Base-by-base conservation (phyloP, 2,329 filamentous ascomycete genomes). In the Colletotrichum magnum region DNA sequence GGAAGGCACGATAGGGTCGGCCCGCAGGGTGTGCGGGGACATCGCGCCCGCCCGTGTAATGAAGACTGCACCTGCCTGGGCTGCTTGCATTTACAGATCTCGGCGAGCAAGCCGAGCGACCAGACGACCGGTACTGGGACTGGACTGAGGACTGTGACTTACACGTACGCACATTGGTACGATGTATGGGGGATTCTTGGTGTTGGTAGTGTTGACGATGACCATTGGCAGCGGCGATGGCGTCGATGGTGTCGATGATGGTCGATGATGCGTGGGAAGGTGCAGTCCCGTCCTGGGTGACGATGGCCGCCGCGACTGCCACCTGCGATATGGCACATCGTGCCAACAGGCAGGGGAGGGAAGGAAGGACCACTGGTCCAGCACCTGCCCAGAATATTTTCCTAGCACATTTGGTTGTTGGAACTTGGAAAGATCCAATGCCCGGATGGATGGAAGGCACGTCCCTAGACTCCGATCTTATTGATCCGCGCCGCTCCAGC, bases 1-100 rank as follows among this genome's bases (percentile, higher is more conserved):
- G 24, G 24, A n/a, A 51, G 66, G 61, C 61, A 68, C 64, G 66
- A 56, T 61, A 65, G 66, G 66, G 65, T 68, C 66, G 61, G 66
- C 61, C 66, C 61, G 66, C 61, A 58, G 16, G 48, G 61, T 24
- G 60, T 52, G 60, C 53, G 56, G 43, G 24, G 32, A 10, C 32
- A 36, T 10, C 2, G 32, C 32, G 28, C 28, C 28, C 36, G 24
- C 10, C 13, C 28, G 28, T 47, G 41, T 36, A n/a, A 47, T 28
- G 28, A 21, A 41, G 58, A 54, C 43, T 10, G 32, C 9, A 12
- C 32, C 32, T 36, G 32, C 32, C 32, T 36, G 7, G 65, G 65
- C 54, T 48, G 65, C 54, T 53, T 68, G 59, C 65, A 59, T 58
- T 13, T 50, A 41, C 60, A 51, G 66, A 65, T 68, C 66, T 59